Evolutionary conservation across 257 asterid species (phyloP).

Genomic region (Plantago elongata): DNA sequence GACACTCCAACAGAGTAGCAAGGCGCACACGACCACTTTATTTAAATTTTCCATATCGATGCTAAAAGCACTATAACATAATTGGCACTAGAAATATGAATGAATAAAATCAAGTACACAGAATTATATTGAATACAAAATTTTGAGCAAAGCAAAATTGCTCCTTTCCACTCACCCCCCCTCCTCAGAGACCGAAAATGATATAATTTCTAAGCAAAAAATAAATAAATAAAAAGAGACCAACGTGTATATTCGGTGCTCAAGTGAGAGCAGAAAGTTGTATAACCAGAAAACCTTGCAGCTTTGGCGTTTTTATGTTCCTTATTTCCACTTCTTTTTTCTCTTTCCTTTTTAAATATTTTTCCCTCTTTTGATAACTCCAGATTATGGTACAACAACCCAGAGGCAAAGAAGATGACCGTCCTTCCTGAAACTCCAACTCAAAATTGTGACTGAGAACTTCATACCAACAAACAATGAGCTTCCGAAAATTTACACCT

Average conservation of each 20-base stretch:
- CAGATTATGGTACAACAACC: constrained; percentile 3
- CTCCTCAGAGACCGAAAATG: neutral
- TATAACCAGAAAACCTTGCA: neutral
- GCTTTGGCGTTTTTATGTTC: no score
- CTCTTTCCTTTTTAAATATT: no score
- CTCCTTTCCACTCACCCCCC: constrained; percentile 6
- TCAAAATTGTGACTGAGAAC: constrained; percentile 21
- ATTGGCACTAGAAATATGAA: no score
- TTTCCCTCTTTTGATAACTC: neutral
- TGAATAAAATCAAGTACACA: no score
- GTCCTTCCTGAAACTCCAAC: constrained; percentile 16
- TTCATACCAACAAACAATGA: constrained; percentile 16
- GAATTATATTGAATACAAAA: no score
- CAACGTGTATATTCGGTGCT: no score
- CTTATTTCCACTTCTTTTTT: no score
- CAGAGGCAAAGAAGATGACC: constrained; percentile 19
- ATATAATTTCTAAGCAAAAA: neutral
- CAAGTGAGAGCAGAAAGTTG: neutral
- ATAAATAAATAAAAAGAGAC: neutral
- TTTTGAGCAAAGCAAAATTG: constrained; percentile 13
- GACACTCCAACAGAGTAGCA: no score
- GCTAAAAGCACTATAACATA: no score
- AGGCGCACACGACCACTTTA: no score
- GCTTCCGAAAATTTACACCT: constrained; percentile 54
- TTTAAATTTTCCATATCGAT: no score